These are phyloP conservation scores for Periconia sp. DNA, from an alignment of 2,329 filamentous ascomycete species.

Conservation along the genomic window DNA sequence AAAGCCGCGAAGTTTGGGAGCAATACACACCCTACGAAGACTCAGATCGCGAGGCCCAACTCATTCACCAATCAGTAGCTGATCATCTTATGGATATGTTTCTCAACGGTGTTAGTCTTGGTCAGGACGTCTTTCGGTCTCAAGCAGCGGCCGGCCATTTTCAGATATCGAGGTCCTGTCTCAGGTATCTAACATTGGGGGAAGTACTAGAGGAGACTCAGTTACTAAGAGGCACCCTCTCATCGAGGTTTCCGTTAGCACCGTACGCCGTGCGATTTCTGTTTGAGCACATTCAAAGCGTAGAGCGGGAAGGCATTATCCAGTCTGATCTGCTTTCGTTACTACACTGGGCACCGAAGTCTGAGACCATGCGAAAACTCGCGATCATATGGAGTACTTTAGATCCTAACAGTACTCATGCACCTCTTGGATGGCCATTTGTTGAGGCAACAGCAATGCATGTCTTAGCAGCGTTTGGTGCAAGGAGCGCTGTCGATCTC, in stretches of 20 bases:
- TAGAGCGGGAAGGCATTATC: constrained; percentile 11
- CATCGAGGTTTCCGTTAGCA: constrained; percentile 15
- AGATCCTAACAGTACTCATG: constrained; percentile 10
- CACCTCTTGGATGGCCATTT: constrained; percentile 16
- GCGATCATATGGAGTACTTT: constrained; percentile 9
- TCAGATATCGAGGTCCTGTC: constrained; percentile 21
- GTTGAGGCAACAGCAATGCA: constrained; percentile 12
- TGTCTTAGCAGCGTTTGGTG: constrained; percentile 13
- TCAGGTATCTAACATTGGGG: constrained; percentile 17
- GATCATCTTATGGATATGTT: constrained; percentile 13
- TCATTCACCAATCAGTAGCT: constrained; percentile 24
- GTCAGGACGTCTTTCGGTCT: not conserved
- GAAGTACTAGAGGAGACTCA: constrained; percentile 13
- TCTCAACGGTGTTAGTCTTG: constrained; percentile 4
- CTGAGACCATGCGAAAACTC: constrained; percentile 9
- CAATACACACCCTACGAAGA: constrained; percentile 18
- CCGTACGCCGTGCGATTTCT: constrained; percentile 15
- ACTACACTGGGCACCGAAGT: constrained; percentile 10
- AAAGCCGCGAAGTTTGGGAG: constrained; percentile 14
- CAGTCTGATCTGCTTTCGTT: constrained; percentile 14
- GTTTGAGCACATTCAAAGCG: constrained; percentile 15
- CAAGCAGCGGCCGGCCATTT: constrained; percentile 13
- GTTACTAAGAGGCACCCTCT: constrained; percentile 10
- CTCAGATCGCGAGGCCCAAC: constrained; percentile 18
- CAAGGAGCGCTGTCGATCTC: constrained; percentile 10